Percentiles rank a stretch among this genome's conserved stretches.
Evolutionary conservation across 495 filamentous ascomycete genomes (phyloP).

Genomic region (Annulohypoxylon moriforme): DNA sequence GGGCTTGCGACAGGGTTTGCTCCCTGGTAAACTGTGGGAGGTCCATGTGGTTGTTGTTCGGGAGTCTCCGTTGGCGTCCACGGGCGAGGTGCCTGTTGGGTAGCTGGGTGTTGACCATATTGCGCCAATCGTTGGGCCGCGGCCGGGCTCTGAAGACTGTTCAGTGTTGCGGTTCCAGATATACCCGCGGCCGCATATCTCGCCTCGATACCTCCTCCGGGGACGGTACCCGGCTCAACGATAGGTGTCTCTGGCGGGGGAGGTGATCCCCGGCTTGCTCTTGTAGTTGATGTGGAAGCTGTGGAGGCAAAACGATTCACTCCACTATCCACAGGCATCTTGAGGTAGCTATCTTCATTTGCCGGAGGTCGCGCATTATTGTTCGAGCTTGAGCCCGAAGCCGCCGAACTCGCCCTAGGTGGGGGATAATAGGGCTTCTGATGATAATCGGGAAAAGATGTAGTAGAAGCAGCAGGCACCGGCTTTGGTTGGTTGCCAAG

Average conservation of each 20-base stretch:
- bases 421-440: conserved; percentile 63
- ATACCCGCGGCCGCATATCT: conserved; percentile 90
- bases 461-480: conserved; percentile 47
- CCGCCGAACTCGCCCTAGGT: conserved; percentile 60
- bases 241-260: conserved; percentile 97
- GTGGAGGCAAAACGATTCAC: conserved; percentile 87
- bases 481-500: conserved; percentile 52
- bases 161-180: conserved; percentile 83
- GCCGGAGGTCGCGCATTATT: conserved; percentile 46
- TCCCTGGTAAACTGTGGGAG: conserved; percentile 93
- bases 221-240: conserved; percentile 73
- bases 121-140: conserved; percentile 81
- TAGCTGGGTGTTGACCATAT: conserved; percentile 64
- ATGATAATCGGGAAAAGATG: conserved; percentile 59
- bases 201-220: conserved; percentile 85
- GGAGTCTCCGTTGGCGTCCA: conserved; percentile 98
- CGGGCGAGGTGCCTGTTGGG: conserved; percentile 70
- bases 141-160: conserved; percentile 81
- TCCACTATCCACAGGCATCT: conserved; percentile 54
- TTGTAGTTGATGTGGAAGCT: conserved; percentile 91
- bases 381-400: conserved; percentile 55
- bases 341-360: conserved; percentile 39
- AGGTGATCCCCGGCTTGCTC: conserved; percentile 90
- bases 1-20: conserved; percentile 63
- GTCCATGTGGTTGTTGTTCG: conserved; percentile 87